Evolutionary conservation across 2,329 filamentous ascomycete species (phyloP).

Genomic region (Pseudomassariella vexata): DNA sequence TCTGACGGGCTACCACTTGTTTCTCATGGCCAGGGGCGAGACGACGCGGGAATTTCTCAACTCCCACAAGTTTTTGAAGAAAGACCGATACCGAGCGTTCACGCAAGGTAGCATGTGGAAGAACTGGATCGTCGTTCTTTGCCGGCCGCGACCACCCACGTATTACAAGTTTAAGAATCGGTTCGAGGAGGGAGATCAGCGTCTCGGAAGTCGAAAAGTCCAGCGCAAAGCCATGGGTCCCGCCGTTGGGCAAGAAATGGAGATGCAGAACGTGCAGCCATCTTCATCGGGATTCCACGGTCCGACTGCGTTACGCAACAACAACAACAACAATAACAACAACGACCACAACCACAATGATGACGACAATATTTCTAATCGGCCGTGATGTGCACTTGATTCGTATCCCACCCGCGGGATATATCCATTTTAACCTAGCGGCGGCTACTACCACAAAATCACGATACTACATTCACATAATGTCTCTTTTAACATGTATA

Average conservation of each 20-base stretch:
- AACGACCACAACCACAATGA: too few relatives aligned
- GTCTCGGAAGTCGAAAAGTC: conserved; percentile 58
- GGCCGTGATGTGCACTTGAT: too few relatives aligned
- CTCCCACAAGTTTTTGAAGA: conserved; percentile 89
- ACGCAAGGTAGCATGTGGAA: conserved; percentile 68
- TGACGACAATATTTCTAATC: too few relatives aligned
- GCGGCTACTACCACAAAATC: too few relatives aligned
- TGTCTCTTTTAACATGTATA: too few relatives aligned
- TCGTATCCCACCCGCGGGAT: too few relatives aligned
- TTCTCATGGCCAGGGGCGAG: conserved; percentile 84
- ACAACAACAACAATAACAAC: too few relatives aligned
- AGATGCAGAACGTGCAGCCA: conserved; percentile 65
- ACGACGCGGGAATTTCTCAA: conserved; percentile 96
- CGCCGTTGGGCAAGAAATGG: conserved; percentile 53
- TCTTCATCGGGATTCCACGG: conserved; percentile 46
- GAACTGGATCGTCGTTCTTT: conserved; percentile 79
- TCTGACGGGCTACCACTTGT: conserved; percentile 82
- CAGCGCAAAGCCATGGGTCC: conserved; percentile 43
- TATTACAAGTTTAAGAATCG: conserved; percentile 81
- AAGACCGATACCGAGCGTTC: conserved; percentile 86
- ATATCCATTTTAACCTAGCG: too few relatives aligned
- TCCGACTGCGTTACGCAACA: conserved; percentile 41
- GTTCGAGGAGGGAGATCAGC: conserved; percentile 77
- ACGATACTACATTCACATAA: too few relatives aligned
- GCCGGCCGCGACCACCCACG: conserved; percentile 76